Evolutionary conservation across 1,139 yeast species (phyloP).

Genomic region (Lodderomyces theae): DNA sequence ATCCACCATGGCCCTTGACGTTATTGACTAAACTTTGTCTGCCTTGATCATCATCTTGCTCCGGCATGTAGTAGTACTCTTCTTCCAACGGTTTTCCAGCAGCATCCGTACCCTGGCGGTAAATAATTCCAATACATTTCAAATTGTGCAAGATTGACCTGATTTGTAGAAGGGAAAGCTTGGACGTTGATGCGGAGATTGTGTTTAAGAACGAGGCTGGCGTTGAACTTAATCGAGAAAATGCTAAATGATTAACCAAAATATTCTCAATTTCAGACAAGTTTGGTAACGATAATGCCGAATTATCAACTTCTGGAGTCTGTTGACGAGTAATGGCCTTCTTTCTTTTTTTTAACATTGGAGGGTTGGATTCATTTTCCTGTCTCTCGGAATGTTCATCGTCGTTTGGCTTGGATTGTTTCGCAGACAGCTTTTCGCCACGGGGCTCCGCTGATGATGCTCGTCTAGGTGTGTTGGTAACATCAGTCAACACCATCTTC

Average conservation of each 20-base stretch:
- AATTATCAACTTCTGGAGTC: conserved; percentile 15
- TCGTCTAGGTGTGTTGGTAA: conserved; percentile 23
- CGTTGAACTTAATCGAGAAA: conserved; percentile 81
- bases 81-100: conserved; percentile 93
- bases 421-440: conserved; percentile 7
- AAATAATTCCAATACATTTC: conserved; percentile 74
- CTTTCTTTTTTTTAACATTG: conserved; percentile 10
- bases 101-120: conserved; percentile 90
- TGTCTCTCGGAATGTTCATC: not conserved
- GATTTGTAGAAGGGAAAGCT: conserved; percentile 45
- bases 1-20: conserved; percentile 75
- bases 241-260: conserved; percentile 81
- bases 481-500: conserved; percentile 20
- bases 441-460: conserved; percentile 33
- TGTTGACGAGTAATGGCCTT: conserved; percentile 6
- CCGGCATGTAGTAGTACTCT: conserved; percentile 87
- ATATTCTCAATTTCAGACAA: conserved; percentile 58
- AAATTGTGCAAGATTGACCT: conserved; percentile 50
- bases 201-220: conserved; percentile 70
- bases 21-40: conserved; percentile 71
- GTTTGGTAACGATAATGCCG: conserved; percentile 33
- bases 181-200: conserved; percentile 50
- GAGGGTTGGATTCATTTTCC: conserved; percentile 1
- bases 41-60: conserved; percentile 68
- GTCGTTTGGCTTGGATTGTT: not conserved